These are phyloP conservation scores for Botrytis deweyae DNA, from an alignment of 2,329 filamentous ascomycete genomes.

Conservation along the genomic window DNA sequence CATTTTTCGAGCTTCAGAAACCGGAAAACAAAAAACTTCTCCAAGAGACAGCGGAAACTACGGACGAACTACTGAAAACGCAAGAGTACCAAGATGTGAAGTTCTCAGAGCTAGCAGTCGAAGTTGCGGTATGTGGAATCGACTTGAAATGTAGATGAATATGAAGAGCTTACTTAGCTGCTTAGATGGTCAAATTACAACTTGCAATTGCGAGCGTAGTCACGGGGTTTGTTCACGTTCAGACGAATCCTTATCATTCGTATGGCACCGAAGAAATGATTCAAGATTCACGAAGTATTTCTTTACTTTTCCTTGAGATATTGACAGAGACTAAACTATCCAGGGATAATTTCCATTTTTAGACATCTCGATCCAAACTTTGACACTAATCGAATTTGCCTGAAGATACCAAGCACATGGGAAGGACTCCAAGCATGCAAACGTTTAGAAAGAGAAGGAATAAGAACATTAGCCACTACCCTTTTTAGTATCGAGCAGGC, in stretches of 20 bases:
- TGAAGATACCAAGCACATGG: conserved; percentile 64
- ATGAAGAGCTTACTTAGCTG: not conserved
- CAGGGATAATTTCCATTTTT: conserved; percentile 53
- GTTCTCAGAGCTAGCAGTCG: conserved; percentile 52
- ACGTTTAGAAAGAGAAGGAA: conserved; percentile 51
- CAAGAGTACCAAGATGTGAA: conserved; percentile 39
- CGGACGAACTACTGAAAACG: conserved; percentile 36
- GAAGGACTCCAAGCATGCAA: conserved; percentile 61
- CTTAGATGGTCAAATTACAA: conserved; percentile 55
- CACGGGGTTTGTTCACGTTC: conserved; percentile 55
- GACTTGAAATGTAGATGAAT: not conserved
- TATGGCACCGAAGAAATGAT: conserved; percentile 52
- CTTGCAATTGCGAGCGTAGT: conserved; percentile 51
- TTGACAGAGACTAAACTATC: not conserved
- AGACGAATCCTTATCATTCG: conserved; percentile 57
- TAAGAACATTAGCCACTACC: conserved; percentile 59
- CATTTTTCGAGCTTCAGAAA: conserved; percentile 48
- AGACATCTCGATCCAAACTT: conserved; percentile 46
- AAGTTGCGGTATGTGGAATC: conserved; percentile 49
- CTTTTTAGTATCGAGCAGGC: conserved; percentile 63
- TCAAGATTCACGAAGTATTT: conserved; percentile 51
- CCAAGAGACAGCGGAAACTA: conserved; percentile 40
- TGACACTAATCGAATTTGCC: conserved; percentile 52
- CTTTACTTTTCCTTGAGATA: not conserved
- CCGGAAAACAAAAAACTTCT: conserved; percentile 44